Percentiles rank a stretch among this genome's conserved stretches.
Conservation (phyloP, 805 yeast species). For the Wickerhamiella slavikovae region DNA sequence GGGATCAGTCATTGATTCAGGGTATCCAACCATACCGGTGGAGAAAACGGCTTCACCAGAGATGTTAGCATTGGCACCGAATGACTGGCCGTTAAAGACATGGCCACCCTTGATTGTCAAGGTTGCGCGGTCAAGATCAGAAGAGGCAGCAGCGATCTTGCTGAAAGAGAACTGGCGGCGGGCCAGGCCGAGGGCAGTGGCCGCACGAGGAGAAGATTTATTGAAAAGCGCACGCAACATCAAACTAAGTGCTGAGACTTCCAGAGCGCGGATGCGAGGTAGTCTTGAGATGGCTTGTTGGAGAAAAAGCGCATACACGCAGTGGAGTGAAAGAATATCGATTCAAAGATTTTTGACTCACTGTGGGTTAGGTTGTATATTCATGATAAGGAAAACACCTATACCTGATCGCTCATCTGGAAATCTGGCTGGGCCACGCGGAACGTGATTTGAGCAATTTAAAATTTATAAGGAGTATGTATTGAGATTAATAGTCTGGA, state of each 20-base stretch:
- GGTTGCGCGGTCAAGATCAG: slow-evolving; percentile 45
- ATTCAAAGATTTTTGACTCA: too few species aligned
- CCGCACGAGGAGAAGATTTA: not conserved
- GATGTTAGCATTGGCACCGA: slow-evolving; percentile 82
- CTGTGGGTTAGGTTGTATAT: too few species aligned
- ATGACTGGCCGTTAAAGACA: slow-evolving; percentile 77
- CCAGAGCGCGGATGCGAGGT: slow-evolving; percentile 14
- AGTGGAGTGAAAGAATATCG: too few species aligned
- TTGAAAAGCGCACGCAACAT: too few species aligned
- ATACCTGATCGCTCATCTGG: too few species aligned
- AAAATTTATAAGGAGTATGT: too few species aligned
- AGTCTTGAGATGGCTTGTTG: slow-evolving; percentile 7
- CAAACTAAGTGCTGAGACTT: slow-evolving; percentile 10
- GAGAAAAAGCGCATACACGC: slow-evolving; percentile 14
- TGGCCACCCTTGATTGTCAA: slow-evolving; percentile 86
- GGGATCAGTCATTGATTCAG: slow-evolving; percentile 98
- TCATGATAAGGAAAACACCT: too few species aligned
- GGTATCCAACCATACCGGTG: slow-evolving; percentile 94
- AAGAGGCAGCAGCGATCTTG: not conserved
- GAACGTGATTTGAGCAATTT: too few species aligned
- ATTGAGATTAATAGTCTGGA: too few species aligned
- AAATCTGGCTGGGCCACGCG: too few species aligned
- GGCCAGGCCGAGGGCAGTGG: not conserved
- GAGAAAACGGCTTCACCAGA: slow-evolving; percentile 97
- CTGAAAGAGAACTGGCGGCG: not conserved